Evolutionary conservation across 768 basidiomycete genomes (phyloP), one percentile per base, ranked within the genome.

Genomic region (Suillus placidus): DNA sequence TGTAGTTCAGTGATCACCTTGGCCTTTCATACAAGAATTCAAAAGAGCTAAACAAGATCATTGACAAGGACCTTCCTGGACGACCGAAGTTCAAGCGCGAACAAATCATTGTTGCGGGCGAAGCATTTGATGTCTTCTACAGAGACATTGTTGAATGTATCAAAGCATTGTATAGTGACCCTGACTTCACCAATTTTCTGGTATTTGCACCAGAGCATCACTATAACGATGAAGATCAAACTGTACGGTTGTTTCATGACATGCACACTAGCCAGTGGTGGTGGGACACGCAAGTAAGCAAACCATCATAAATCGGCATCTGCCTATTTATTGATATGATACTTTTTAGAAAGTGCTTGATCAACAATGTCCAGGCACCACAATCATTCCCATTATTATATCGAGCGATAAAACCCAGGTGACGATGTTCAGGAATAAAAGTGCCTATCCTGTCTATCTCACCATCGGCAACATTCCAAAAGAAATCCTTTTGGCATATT

Each of bases 401-500:
- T 78, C 82, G 0, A 76, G 81, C 0, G 67, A 68, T 4, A 71
- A 72, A 26, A 69, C 63, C 0, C 68, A 67, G 10, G 34, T 68
- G 16, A 69, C 64, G 0, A 16, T 74, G 26, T 77, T 70, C 37
- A 32, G 65, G 0, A 70, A 68, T 47, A 70, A 70, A 43, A 26
- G 37, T 4, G 71, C 71, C 23, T 72, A 70, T 42, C 69, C 71
- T 1, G 45, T 72, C 4, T 72, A 72, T 47, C 55, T 72, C 43
- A 72, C 68, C 10, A 67, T 71, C 45, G 81, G 81, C 0, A 82
- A 82, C 64, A 72, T 85, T 6, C 74, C 76, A 0, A 84, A 84
- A 63, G 70, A 78, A 9, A 76, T 43, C 30, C 63, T 70, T 14
- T 34, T 70, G 30, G 69, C 56, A 12, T 66, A 66, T 40, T 43